phyloP scores from a whole-genome alignment of 108 stramenopile genomes.

The Craspedostauros australis region DNA sequence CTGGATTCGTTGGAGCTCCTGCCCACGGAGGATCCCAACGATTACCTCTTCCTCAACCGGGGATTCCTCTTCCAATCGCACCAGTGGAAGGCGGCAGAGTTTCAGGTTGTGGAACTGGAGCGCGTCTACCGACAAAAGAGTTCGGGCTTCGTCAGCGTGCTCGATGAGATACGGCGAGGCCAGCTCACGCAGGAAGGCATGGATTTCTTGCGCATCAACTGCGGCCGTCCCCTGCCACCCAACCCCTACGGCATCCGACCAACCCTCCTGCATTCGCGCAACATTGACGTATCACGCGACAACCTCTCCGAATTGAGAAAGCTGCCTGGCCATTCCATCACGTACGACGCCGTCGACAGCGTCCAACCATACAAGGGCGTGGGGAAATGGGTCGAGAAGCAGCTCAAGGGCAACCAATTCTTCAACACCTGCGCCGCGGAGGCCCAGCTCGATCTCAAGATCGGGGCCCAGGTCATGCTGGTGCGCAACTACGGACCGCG shows the following conservation, averaged over 20 bases:
- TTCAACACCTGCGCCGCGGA: conserved; percentile 37
- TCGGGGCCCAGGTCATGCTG: conserved; percentile 83
- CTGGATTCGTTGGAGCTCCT: conserved; percentile 9
- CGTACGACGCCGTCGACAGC: conserved; percentile 49
- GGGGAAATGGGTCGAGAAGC: conserved; percentile 21
- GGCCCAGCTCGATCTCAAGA: conserved; percentile 34
- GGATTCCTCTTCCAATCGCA: conserved; percentile 43
- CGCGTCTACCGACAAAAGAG: conserved; percentile 83
- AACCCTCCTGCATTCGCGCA: conserved; percentile 58
- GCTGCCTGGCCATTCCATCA: conserved; percentile 31
- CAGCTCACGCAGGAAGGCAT: conserved; percentile 4
- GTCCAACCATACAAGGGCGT: conserved; percentile 26
- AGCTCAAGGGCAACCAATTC: conserved; percentile 20
- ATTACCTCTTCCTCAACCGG: conserved; percentile 24
- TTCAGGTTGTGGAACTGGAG: conserved; percentile 35
- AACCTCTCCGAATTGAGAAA: conserved; percentile 50
- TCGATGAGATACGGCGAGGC: conserved; percentile 75
- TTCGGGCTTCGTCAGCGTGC: conserved; percentile 45
- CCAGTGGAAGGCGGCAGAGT: conserved; percentile 21
- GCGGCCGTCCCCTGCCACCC: conserved; percentile 22
- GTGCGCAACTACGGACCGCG: conserved; percentile 67
- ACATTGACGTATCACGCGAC: conserved; percentile 68
- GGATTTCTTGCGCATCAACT: conserved; percentile 7
- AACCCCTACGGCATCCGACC: conserved; percentile 35
- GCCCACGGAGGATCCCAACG: background rate